Base-by-base conservation (phyloP, 805 yeast genomes). In the Saccharomycopsis amapae region DNA sequence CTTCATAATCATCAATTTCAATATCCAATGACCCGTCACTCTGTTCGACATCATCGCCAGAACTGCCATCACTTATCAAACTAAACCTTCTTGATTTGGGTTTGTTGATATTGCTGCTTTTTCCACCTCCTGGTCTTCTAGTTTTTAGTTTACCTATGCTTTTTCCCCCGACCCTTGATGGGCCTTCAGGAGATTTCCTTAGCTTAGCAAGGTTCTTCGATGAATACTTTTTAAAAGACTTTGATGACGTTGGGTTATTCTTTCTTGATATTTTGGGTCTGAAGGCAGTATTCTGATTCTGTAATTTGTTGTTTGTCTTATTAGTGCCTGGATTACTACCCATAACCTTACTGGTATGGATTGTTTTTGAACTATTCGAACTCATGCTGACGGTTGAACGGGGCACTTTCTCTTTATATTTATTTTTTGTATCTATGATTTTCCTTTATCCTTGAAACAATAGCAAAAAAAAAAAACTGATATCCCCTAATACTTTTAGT, bases 51-150 rank as follows among this genome's bases (percentile, higher is more conserved):
- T 63, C 65, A 19, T 66, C 63, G 18, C 62, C 59, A 6, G 66
- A 69, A 39, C 59, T 63, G 1, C 62, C 60, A 19, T 69, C 69
- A n/a, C 73, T 68, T 45, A 70, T 58, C 22, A 70, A 54, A 52
- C 72, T 66, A 51, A 70, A 70, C 50, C 68, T 60, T 57, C 73
- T 64, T 39, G 67, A 69, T 46, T 63, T 58, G 15, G 40, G 33
- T 17, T 45, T 37, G 18, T 34, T 45, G 10, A 20, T 24, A 17
- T 17, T 20, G 41, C n/a, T 10, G 7, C 25, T 30, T 25, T 17
- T 39, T n/a, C 34, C 9, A 33, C 37, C 17, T 15, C 32, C n/a
- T 10, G 13, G n/a, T 10, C 32, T 28, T 28, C n/a, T 28, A 10
- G 32, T 10, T n/a, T n/a, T 12, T n/a, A 12, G 13, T 28, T 28